phyloP scores from a whole-genome alignment of 2,329 filamentous ascomycete species.

The Pseudocercospora fijiensis region DNA sequence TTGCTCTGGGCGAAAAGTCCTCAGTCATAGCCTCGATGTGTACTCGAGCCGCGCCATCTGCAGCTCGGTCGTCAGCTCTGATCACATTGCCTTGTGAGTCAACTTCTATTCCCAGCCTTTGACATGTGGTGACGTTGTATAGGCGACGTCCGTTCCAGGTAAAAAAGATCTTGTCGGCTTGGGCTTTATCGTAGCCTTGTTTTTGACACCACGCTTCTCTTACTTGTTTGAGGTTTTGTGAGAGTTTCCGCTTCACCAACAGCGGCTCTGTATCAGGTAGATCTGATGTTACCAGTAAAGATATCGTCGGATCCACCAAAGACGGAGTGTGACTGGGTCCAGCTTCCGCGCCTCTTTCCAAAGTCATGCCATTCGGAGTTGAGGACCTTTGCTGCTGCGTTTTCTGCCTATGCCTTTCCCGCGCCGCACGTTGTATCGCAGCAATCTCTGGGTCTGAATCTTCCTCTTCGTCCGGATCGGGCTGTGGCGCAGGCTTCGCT shows the following conservation, averaged over 20 bases:
- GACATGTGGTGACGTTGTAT: conserved; percentile 73
- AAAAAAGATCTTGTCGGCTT: conserved; percentile 63
- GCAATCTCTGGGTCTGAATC: conserved; percentile 45
- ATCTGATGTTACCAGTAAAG: conserved; percentile 67
- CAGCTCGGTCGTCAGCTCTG: conserved; percentile 49
- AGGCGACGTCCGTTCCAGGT: conserved; percentile 74
- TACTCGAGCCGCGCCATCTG: conserved; percentile 58
- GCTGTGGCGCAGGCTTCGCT: neutral
- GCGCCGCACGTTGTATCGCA: conserved; percentile 44
- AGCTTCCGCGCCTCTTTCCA: conserved; percentile 10
- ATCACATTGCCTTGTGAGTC: conserved; percentile 43
- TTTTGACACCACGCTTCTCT: conserved; percentile 67
- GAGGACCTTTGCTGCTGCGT: conserved; percentile 16
- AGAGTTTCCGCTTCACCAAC: conserved; percentile 65
- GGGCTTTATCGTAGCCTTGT: conserved; percentile 55
- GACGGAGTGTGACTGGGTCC: conserved; percentile 19
- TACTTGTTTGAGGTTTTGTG: conserved; percentile 66
- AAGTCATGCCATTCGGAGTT: conserved; percentile 11
- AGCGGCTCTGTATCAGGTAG: conserved; percentile 62
- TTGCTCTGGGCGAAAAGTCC: conserved; percentile 57
- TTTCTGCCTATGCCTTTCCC: conserved; percentile 34
- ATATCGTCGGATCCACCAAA: conserved; percentile 53
- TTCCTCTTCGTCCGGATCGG: conserved; percentile 35
- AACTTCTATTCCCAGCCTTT: conserved; percentile 62
- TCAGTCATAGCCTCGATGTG: conserved; percentile 75